These are phyloP conservation scores for Harrya chromipes DNA, from an alignment of 768 basidiomycete genomes.

Conservation along the genomic window DNA sequence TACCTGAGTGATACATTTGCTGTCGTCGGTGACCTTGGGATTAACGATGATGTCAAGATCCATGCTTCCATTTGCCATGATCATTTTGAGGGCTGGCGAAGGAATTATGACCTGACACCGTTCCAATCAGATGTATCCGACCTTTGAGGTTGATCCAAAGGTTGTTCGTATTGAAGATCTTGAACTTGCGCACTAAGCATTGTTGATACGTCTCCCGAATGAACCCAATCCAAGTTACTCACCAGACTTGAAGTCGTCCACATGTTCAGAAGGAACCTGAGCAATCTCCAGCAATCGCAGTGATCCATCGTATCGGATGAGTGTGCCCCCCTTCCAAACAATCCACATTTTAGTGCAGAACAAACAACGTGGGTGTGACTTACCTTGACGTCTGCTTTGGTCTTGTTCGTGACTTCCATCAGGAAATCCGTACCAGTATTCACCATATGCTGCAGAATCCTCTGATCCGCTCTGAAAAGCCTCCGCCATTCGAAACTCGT, in stretches of 20 bases:
- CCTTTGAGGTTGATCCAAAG: conserved; percentile 78
- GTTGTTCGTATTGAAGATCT: conserved; percentile 90
- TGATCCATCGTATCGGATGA: conserved; percentile 84
- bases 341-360: neutral
- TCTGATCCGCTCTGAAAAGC: conserved; percentile 64
- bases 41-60: conserved; percentile 96
- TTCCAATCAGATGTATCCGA: conserved; percentile 24
- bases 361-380: neutral
- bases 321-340: conserved; percentile 64
- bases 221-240: conserved; percentile 5
- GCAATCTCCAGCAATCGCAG: conserved; percentile 73
- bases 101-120: neutral
- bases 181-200: conserved; percentile 74
- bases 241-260: conserved; percentile 74
- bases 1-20: conserved; percentile 79
- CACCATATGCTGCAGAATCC: conserved; percentile 85
- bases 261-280: conserved; percentile 68
- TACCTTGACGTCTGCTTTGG: conserved; percentile 76
- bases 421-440: conserved; percentile 79
- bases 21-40: conserved; percentile 83
- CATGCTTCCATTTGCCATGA: conserved; percentile 84
- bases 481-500: conserved; percentile 1
- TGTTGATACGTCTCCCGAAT: neutral
- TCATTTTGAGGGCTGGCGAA: conserved; percentile 73
- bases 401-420: conserved; percentile 97